phyloP scores from a whole-genome alignment of 192 early-diverging fungal species.

The Rhizoclosmatium globosum region DNA sequence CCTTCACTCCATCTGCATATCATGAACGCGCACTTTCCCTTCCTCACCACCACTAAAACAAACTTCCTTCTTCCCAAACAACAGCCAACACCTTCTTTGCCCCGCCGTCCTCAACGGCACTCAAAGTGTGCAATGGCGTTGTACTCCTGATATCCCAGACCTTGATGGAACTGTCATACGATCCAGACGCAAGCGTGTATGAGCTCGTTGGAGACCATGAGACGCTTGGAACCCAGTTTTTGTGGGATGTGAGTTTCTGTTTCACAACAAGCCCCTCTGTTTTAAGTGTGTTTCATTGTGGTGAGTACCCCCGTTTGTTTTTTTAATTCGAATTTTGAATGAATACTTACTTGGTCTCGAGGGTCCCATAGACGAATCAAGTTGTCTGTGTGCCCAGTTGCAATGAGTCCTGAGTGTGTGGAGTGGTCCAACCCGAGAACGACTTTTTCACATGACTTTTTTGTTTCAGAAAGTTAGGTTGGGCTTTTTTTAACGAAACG shows the following conservation, averaged over 20 bases:
- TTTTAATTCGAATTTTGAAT: too few species aligned
- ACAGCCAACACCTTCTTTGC: slow-evolving; percentile 73
- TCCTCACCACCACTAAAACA: slow-evolving; percentile 85
- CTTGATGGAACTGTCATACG: slow-evolving; percentile 87
- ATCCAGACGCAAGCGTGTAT: slow-evolving; percentile 82
- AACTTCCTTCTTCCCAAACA: slow-evolving; percentile 69
- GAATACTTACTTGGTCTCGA: slow-evolving; percentile 20
- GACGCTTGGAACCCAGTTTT: slow-evolving; percentile 85
- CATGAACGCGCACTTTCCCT: slow-evolving; percentile 66
- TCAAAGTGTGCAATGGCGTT: slow-evolving; percentile 81
- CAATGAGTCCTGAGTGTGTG: slow-evolving; percentile 70
- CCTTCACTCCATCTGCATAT: slow-evolving; percentile 4
- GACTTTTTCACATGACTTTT: slow-evolving; percentile 90
- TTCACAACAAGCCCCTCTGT: slow-evolving; percentile 75
- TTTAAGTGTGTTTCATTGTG: too few species aligned
- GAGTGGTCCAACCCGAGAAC: slow-evolving; percentile 81
- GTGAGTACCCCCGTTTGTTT: too few species aligned
- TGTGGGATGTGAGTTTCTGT: slow-evolving; percentile 78
- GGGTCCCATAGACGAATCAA: slow-evolving; percentile 92
- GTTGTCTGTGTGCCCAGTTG: slow-evolving; percentile 88
- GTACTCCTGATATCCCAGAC: slow-evolving; percentile 96
- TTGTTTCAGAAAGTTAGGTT: too few species aligned
- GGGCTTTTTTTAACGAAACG: too few species aligned
- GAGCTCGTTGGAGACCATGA: slow-evolving; percentile 80
- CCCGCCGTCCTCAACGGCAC: slow-evolving; percentile 41